Base-by-base conservation (phyloP, 2,329 filamentous ascomycete genomes). In the Venturia nashicola region DNA sequence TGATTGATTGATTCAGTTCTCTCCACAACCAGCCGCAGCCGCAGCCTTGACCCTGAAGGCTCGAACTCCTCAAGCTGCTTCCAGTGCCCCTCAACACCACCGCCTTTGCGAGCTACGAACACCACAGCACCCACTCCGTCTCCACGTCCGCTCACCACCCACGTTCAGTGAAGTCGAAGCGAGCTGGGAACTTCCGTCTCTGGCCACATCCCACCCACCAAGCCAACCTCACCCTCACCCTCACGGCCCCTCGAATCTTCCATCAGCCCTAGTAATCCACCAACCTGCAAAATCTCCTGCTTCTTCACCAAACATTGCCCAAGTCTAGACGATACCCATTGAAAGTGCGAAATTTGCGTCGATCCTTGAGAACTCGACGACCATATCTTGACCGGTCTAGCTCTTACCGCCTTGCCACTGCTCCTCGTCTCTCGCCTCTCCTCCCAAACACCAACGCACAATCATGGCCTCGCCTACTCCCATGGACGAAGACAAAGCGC, bases 401-500 rank as follows among this genome's bases (percentile, higher is more conserved):
- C 20, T 44, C 59, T 60, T 60, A 42, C 42, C 59, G 42, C 42
- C 42, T 60, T 44, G 59, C 59, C 59, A 60, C 59, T 39, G 27
- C 59, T 44, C 59, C 11, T 5, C 23, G 20, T 60, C 42, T 60
- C 59, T 43, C 36, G 34, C 18, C 36, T 39, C 59, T 43, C 59
- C 36, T 39, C 59, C 20, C 16, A 18, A n/a, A 43, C n/a, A 42
- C 36, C 27, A 16, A 39, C 39, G 3, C 14, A 27, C 59, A 60
- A 23, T 36, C 32, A 60, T 42, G 36, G 42, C 59, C 39, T 42
- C 42, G 39, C 16, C 59, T 16, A 60, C 42, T 23, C 54, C 55
- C 39, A 64, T 64, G 62, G 62, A 64, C 11, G 62, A 64, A 32
- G 62, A 64, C 27, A 59, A 61, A 43, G 42, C 62, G 42, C 55